These are phyloP conservation scores for Excoecaria agallocha DNA, from an alignment of 345 rosid genomes.

Conservation along the genomic window DNA sequence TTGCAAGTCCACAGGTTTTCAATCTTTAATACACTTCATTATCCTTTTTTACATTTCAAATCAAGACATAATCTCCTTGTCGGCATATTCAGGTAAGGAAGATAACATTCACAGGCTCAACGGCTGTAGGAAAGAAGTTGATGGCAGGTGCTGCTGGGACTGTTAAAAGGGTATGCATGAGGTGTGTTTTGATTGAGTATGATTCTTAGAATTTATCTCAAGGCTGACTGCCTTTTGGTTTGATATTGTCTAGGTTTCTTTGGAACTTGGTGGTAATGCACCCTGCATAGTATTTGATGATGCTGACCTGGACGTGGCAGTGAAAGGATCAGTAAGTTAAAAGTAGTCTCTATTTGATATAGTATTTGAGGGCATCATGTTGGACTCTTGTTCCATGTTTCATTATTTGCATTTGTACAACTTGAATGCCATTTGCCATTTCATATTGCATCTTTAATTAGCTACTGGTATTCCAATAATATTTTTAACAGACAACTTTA, in stretches of 20 bases:
- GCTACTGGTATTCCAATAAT: background rate
- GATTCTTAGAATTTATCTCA: conserved; percentile 1
- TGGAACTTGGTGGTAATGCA: conserved; percentile 98
- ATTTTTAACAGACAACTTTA: background rate
- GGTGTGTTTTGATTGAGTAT: conserved; percentile 11
- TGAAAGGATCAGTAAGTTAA: conserved; percentile 86
- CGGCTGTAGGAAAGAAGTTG: conserved; percentile 94
- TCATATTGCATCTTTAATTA: background rate
- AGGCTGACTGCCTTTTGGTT: conserved; percentile 20
- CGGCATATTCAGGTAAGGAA: conserved; percentile 62
- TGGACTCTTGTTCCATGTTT: conserved; percentile 5
- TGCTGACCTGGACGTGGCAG: conserved; percentile 89
- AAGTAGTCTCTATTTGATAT: background rate
- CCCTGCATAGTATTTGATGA: conserved; percentile 97
- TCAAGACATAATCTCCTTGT: conserved; percentile 9
- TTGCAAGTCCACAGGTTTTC: conserved; percentile 70
- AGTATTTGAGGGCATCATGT: background rate
- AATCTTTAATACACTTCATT: conserved; percentile 8
- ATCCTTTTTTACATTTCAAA: conserved; percentile 6
- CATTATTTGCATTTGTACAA: background rate
- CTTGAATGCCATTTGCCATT: background rate
- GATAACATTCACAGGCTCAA: conserved; percentile 94
- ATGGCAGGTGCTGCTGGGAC: conserved; percentile 96
- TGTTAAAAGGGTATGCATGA: conserved; percentile 70
- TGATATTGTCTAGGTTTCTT: conserved; percentile 53